Evolutionary conservation across 1,284 basidiomycete genomes (phyloP).

Genomic region (Trichosporon asahii): DNA sequence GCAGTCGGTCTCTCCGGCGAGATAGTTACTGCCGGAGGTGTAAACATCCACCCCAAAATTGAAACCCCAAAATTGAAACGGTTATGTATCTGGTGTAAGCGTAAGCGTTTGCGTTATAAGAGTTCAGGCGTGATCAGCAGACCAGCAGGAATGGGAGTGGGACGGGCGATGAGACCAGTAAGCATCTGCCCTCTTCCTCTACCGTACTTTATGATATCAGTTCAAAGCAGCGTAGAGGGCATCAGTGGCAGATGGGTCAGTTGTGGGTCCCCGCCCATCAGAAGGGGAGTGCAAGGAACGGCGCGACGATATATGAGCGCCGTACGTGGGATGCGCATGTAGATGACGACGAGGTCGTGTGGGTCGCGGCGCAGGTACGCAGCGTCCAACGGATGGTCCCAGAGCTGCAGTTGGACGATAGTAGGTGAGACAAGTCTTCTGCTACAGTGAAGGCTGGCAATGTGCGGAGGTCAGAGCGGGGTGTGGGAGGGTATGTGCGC

Average conservation of each 20-base stretch:
- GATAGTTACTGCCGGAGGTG: not conserved
- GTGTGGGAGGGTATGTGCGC: not conserved
- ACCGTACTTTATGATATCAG: not conserved
- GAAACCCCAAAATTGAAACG: not conserved
- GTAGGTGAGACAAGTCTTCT: not conserved
- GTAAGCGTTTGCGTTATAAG: not conserved
- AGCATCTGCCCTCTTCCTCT: not conserved
- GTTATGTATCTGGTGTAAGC: slow-evolving; percentile 1
- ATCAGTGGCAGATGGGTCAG: too few species aligned
- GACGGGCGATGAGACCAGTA: not conserved
- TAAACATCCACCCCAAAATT: too few species aligned
- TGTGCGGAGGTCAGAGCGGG: not conserved
- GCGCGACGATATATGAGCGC: too few species aligned
- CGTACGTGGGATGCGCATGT: too few species aligned
- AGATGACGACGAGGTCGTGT: not conserved
- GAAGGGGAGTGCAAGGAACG: too few species aligned
- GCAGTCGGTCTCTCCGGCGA: not conserved
- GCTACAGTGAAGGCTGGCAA: not conserved
- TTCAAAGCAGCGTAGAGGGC: not conserved
- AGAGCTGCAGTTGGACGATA: too few species aligned
- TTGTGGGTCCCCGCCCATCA: not conserved
- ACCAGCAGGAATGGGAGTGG: not conserved
- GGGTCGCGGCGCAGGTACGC: too few species aligned
- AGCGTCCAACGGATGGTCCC: too few species aligned
- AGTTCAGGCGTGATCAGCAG: not conserved